Evolutionary conservation across 2,329 filamentous ascomycete genomes (phyloP), one percentile per base, ranked within the genome.

Genomic region (Fonsecaea pugnacius): DNA sequence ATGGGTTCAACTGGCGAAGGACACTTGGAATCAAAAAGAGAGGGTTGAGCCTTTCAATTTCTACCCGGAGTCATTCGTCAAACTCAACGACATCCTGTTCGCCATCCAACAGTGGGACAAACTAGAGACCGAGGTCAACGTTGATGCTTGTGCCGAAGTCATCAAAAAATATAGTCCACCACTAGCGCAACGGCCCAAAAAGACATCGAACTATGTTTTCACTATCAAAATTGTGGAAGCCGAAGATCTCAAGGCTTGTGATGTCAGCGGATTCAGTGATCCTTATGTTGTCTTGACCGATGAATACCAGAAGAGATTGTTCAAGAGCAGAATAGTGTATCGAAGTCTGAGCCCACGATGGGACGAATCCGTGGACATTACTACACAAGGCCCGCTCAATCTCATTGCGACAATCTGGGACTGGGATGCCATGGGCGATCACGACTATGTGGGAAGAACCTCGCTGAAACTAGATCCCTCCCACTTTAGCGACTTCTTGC

Each of bases 221-320:
- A 98, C 95, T 0, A 93, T 99, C 78, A 99, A 99, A 79, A 93
- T 99, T 64, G 93, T 99, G 30, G 95, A 99, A 78, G 95, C 91
- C 8, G 95, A 99, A 78, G 95, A 99, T 72, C 83, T 99, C 71
- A 98, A 98, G 78, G 92, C 95, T n/a, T 98, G 95, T 75, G 95
- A 99, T 77, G 89, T 96, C 71, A 96, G 91, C 72, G 95, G 95
- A 38, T 87, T 90, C 69, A 98, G 94, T 75, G 95, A 99, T 78
- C 95, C 95, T 0, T 99, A 99, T 73, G 92, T 99, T 33, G 94
- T 99, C 16, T 87, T 99, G 68, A 91, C 94, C 53, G 95, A 99
- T 73, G 95, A 99, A 76, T 98, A 96, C 74, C 94, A 98, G 77
- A 98, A 98, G 78, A 90, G 95, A 35, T 85, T 99, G 59, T 90